A percentile compares a stretch with the other conserved stretches of the same genome.
These are phyloP conservation scores for Populus alba DNA, from an alignment of 345 rosid species.

Conservation along the genomic window DNA sequence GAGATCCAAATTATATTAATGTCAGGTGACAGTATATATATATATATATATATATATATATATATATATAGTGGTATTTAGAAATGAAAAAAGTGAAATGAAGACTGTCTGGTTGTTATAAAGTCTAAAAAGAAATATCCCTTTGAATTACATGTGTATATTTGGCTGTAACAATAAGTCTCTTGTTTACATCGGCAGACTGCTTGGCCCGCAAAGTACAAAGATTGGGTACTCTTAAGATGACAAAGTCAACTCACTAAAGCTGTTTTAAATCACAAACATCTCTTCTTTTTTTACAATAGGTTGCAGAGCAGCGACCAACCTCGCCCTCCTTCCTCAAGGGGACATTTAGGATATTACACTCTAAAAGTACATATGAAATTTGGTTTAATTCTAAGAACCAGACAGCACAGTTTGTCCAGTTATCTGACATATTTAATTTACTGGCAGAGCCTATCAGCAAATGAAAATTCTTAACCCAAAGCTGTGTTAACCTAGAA, in stretches of 20 bases:
- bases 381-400: neutral
- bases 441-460: neutral
- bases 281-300: too few relatives aligned
- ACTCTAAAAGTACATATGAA: too few relatives aligned
- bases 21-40: neutral
- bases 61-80: neutral
- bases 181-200: neutral
- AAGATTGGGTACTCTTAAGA: neutral
- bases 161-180: neutral
- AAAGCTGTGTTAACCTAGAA: neutral
- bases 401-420: neutral
- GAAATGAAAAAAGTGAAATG: neutral
- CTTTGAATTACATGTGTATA: neutral
- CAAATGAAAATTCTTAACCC: neutral
- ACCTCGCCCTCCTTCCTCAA: neutral
- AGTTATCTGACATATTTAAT: neutral
- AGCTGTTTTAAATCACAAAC: neutral
- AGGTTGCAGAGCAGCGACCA: too few relatives aligned
- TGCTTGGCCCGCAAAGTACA: neutral
- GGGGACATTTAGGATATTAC: neutral
- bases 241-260: neutral
- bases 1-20: neutral
- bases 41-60: neutral
- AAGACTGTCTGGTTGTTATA: neutral
- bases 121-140: neutral